phyloP scores from a whole-genome alignment of 176 grass and related monocot species.

The Puccinellia tenuiflora region DNA sequence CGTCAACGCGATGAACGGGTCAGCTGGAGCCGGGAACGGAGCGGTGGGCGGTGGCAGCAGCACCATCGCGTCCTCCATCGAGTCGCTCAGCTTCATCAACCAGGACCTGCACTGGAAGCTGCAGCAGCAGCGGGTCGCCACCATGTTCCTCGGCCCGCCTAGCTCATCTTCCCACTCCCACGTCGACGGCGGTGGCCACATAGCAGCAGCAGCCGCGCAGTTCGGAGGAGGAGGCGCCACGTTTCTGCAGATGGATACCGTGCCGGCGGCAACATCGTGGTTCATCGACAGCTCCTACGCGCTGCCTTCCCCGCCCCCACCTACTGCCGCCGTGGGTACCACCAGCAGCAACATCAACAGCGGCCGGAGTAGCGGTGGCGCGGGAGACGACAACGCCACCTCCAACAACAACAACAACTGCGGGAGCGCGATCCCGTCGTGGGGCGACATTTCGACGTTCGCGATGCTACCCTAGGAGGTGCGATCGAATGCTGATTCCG shows the following conservation, averaged over 20 bases:
- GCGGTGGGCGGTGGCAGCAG: constrained; percentile 27
- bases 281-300: constrained; percentile 39
- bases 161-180: constrained; percentile 4
- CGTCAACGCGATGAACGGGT: not conserved
- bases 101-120: constrained; percentile 97
- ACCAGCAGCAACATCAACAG: constrained; percentile 24
- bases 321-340: not conserved
- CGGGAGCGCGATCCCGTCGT: constrained; percentile 19
- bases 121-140: constrained; percentile 79
- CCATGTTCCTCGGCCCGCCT: constrained; percentile 47
- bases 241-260: constrained; percentile 39
- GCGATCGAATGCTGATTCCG: constrained; percentile 30
- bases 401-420: constrained; percentile 37
- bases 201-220: not conserved
- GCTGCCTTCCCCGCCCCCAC: constrained; percentile 18
- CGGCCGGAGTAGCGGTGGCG: constrained; percentile 13
- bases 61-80: constrained; percentile 80
- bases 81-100: constrained; percentile 97
- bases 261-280: constrained; percentile 30
- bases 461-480: constrained; percentile 35
- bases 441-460: constrained; percentile 48
- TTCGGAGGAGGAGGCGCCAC: constrained; percentile 11
- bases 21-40: not conserved
- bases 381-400: constrained; percentile 1
- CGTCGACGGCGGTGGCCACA: not conserved